Base-by-base conservation (phyloP, 2,329 filamentous ascomycete species). In the Sclerotinia nivalis region DNA sequence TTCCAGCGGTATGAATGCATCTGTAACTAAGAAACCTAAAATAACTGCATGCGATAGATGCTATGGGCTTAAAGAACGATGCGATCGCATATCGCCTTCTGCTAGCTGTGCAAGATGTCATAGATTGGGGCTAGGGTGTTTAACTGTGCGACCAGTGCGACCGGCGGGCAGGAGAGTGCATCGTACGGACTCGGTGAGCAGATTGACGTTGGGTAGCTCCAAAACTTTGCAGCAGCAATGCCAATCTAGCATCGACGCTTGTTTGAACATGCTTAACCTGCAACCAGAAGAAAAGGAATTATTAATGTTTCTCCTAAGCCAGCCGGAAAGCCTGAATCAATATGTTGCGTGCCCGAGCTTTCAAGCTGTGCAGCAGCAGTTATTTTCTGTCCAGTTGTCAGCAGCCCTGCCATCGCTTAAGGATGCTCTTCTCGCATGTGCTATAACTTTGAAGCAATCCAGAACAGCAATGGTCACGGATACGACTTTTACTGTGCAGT, bases 371-470 rank as follows among this genome's bases (percentile, higher is more conserved):
- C 25, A 45, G 18, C 58, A 45, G 40, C 37, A 28, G 7, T 28
- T 60, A 2, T 45, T 60, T 1, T 45, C 58, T 20, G 40, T 25
- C 37, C 37, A 45, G 58, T 31, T 60, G 13, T 45, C 58, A 12
- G n/a, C 22, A 37, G n/a, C 58, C n/a, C 40, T 60, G 4, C 58
- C 58, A 45, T 45, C n/a, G 25, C 72, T 77, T 52, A 77, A 75
- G 58, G 73, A 77, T 73, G 75, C 75, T 10, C 75, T 72, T 64
- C 74, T 77, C 28, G 76, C 75, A 43, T 77, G 68, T 75, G 76
- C 75, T 56, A 62, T 59, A 47, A 68, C 74, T 22, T 40, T 77
- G 4, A 75, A 74, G 70, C 69, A 75, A 66, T 45, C 68, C 37
- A 67, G 69, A 68, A 55, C 40, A 65, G 60, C 58, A 61, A 65